Base-by-base conservation (phyloP, 2,329 filamentous ascomycete species). In the Rhynchosporium graminicola region DNA sequence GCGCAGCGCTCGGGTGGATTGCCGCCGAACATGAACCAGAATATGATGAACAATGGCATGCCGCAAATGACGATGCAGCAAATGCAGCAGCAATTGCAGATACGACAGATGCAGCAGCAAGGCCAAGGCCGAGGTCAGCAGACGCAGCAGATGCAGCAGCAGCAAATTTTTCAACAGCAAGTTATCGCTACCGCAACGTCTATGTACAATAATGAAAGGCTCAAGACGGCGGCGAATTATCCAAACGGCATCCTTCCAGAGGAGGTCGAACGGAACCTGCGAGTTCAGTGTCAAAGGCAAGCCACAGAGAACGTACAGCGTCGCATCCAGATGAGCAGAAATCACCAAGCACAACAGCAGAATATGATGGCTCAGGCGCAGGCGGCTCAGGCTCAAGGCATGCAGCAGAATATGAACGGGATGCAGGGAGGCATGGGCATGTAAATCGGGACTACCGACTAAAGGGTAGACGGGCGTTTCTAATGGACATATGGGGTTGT, bases 41-140 rank as follows among this genome's bases (percentile, higher is more conserved):
- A 71, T 55, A 71, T 73, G 56, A 68, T 69, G 60, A 66, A 63
- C 77, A 69, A 72, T 71, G 79, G 64, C 73, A 77, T 79, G 61
- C 77, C 78, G 40, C 73, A 78, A 52, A 76, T 77, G 1, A 70
- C 66, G 28, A 57, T 65, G 51, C 67, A 67, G 48, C 69, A 71
- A 38, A 70, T 71, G 64, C 70, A 70, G 45, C 68, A 69, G 5
- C 70, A 73, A 55, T 59, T 64, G 43, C 63, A 61, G n/a, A 63
- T 63, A 45, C 63, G 61, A 51, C 60, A 59, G 54, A 52, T 61
- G 42, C 61, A 59, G 13, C 65, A 67, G 12, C 65, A 63, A 59
- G 68, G 38, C 51, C 69, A 79, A 69, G 77, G 76, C 60, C 69
- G 73, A 64, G 65, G 60, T 26, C 67, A 61, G 56, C 48, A 57